A percentile compares a stretch with the other conserved stretches of the same genome.
Conservation (phyloP, 495 filamentous ascomycete species). For the Penicillium samsonianum region DNA sequence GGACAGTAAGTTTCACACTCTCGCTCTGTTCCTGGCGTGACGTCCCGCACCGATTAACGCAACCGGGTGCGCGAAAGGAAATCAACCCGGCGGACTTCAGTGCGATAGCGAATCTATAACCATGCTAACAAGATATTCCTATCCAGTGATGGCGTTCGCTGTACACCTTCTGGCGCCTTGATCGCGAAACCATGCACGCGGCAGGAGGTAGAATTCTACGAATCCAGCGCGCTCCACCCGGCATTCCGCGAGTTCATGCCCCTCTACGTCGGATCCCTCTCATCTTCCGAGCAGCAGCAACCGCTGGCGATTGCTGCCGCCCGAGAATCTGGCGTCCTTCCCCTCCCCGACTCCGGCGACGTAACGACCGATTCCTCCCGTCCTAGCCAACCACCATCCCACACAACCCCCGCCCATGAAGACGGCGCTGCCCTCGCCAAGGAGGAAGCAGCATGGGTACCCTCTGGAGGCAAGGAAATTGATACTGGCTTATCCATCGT, state of each 20-base stretch:
- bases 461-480: conserved; percentile 58
- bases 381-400: conserved; percentile 8
- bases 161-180: conserved; percentile 77
- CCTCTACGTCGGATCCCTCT: conserved; percentile 77
- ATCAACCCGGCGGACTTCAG: neutral
- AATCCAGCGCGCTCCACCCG: conserved; percentile 68
- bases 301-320: conserved; percentile 46
- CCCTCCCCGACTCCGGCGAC: conserved; percentile 35
- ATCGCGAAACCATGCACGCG: conserved; percentile 94
- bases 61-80: neutral
- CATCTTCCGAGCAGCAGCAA: conserved; percentile 53
- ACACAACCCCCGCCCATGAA: conserved; percentile 9
- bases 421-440: conserved; percentile 14
- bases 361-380: conserved; percentile 10
- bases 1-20: conserved; percentile 77
- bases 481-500: conserved; percentile 78
- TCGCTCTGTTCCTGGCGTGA: conserved; percentile 12
- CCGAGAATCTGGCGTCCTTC: conserved; percentile 39
- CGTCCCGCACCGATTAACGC: neutral
- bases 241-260: conserved; percentile 79
- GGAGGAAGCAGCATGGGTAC: conserved; percentile 44
- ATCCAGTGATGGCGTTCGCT: conserved; percentile 84
- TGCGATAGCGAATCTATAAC: neutral
- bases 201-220: conserved; percentile 90
- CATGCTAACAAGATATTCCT: conserved; percentile 16